Evolutionary conservation across 2,329 filamentous ascomycete genomes (phyloP).

Genomic region (Juglanconis juglandina): DNA sequence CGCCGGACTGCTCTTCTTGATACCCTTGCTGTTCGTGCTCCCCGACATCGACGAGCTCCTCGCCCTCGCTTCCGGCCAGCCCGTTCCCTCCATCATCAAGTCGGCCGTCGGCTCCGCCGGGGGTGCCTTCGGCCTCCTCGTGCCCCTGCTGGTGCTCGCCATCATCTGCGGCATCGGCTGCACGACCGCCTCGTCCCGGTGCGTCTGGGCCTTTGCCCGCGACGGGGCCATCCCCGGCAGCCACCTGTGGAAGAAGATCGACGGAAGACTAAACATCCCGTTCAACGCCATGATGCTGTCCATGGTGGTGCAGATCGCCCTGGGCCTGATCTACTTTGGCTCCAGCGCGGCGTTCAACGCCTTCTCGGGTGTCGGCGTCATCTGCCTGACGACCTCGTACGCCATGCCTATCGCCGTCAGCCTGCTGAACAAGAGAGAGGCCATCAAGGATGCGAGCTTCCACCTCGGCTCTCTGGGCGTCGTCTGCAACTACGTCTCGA

Average conservation of each 20-base stretch:
- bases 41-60: constrained; percentile 57
- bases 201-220: constrained; percentile 67
- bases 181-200: constrained; percentile 65
- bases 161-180: constrained; percentile 67
- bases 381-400: constrained; percentile 66
- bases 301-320: constrained; percentile 60
- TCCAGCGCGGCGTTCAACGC: constrained; percentile 68
- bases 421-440: constrained; percentile 56
- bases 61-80: constrained; percentile 54
- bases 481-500: constrained; percentile 60
- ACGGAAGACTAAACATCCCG: constrained; percentile 61
- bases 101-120: constrained; percentile 58
- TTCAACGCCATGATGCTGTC: constrained; percentile 71
- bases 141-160: constrained; percentile 64
- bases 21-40: constrained; percentile 67
- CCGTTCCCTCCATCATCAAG: constrained; percentile 62
- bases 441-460: constrained; percentile 56
- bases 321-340: constrained; percentile 68
- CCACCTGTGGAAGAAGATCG: constrained; percentile 57
- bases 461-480: constrained; percentile 60
- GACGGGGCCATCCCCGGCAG: constrained; percentile 67
- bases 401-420: constrained; percentile 64
- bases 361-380: constrained; percentile 68
- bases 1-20: constrained; percentile 64
- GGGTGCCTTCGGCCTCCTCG: constrained; percentile 58